Conservation (phyloP, 306 rosid species). For the Oxytropis ochrocephala region DNA sequence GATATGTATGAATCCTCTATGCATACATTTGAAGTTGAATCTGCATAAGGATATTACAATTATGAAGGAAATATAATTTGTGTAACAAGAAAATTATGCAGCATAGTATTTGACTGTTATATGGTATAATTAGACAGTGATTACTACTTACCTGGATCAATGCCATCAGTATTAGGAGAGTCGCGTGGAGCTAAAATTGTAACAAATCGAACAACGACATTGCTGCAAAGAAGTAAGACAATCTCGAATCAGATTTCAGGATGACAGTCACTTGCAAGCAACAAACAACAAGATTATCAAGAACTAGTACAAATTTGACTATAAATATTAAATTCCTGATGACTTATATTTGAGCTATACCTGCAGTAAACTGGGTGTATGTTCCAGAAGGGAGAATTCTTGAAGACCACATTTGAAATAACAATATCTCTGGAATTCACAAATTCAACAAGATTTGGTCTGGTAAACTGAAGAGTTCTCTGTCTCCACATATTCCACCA, state of each 20-base stretch:
- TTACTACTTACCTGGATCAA: slow-evolving; percentile 71
- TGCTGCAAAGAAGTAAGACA: slow-evolving; percentile 53
- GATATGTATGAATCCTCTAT: slow-evolving; percentile 82
- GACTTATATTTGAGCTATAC: slow-evolving; percentile 44
- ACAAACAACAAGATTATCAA: neutral
- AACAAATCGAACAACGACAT: slow-evolving; percentile 66
- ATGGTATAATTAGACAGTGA: neutral
- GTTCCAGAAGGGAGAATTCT: slow-evolving; percentile 94
- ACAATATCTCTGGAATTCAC: slow-evolving; percentile 66
- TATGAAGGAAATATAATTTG: neutral
- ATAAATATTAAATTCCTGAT: neutral
- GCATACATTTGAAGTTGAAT: slow-evolving; percentile 84
- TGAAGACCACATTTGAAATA: slow-evolving; percentile 69
- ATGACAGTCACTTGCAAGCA: neutral
- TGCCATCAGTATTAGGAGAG: slow-evolving; percentile 97
- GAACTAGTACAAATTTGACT: no score
- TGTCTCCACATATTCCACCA: slow-evolving; percentile 99
- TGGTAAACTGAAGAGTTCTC: slow-evolving; percentile 67
- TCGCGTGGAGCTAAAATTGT: slow-evolving; percentile 85
- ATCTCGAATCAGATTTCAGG: neutral
- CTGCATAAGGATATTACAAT: slow-evolving; percentile 26
- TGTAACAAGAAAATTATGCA: neutral
- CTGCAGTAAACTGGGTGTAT: slow-evolving; percentile 93
- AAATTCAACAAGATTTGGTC: slow-evolving; percentile 80
- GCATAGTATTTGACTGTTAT: slow-evolving; percentile 25